Percentiles rank a stretch among this genome's conserved stretches.
phyloP scores from a whole-genome alignment of 2,329 filamentous ascomycete species.

The Diaporthe sp. region DNA sequence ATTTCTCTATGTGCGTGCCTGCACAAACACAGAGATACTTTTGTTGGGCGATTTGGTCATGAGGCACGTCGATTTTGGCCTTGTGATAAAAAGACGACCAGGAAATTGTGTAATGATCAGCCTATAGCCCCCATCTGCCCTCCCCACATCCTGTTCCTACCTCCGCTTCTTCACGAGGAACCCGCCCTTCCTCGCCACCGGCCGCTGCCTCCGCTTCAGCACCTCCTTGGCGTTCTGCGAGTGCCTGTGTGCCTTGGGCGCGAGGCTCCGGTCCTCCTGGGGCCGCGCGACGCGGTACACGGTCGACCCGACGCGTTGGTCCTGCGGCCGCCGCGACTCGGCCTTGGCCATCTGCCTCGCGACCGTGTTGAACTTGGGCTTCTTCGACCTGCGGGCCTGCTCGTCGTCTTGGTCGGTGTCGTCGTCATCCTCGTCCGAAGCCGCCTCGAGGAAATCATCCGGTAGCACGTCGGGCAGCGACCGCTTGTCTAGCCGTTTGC shows the following conservation, averaged over 20 bases:
- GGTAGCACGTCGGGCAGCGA: slow-evolving; percentile 60
- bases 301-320: slow-evolving; percentile 63
- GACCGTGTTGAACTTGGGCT: slow-evolving; percentile 55
- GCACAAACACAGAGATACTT: neutral
- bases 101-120: neutral
- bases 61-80: neutral
- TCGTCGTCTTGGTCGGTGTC: slow-evolving; percentile 34
- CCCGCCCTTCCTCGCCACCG: slow-evolving; percentile 51
- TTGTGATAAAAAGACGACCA: neutral
- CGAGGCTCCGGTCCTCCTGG: slow-evolving; percentile 57
- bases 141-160: neutral
- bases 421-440: slow-evolving; percentile 50
- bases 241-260: slow-evolving; percentile 58
- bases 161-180: slow-evolving; percentile 55
- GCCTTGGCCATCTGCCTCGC: slow-evolving; percentile 51
- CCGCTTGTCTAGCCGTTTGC: slow-evolving; percentile 46
- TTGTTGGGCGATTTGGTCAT: neutral
- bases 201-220: slow-evolving; percentile 57
- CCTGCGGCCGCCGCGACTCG: slow-evolving; percentile 49
- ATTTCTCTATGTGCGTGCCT: no score
- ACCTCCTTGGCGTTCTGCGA: slow-evolving; percentile 54
- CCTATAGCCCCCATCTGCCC: neutral
- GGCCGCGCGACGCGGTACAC: slow-evolving; percentile 61
- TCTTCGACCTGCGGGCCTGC: slow-evolving; percentile 48
- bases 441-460: slow-evolving; percentile 65